Percentiles rank a stretch among this genome's conserved stretches.
phyloP scores from a whole-genome alignment of 2,329 filamentous ascomycete genomes.

The Fusarium vanettenii region DNA sequence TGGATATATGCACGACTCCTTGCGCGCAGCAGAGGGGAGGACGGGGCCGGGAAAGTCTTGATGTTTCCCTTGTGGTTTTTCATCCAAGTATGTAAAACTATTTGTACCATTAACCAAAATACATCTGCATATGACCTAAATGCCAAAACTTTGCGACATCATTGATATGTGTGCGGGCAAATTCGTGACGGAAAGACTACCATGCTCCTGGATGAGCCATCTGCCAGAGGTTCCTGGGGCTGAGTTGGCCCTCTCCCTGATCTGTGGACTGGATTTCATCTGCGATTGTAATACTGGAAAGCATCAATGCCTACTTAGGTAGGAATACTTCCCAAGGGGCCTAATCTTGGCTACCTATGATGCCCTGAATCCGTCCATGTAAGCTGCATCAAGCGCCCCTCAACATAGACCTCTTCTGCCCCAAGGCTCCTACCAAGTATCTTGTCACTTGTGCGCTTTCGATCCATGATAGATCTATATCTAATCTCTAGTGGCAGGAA shows the following conservation, averaged over 20 bases:
- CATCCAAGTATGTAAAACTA: slow-evolving; percentile 40
- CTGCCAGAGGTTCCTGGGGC: not conserved
- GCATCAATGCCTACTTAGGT: not conserved
- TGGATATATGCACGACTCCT: not conserved
- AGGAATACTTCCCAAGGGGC: not conserved
- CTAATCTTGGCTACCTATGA: not conserved
- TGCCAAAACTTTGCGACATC: not conserved
- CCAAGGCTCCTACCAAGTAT: not conserved
- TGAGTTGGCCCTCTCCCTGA: not conserved
- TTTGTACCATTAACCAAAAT: slow-evolving; percentile 37
- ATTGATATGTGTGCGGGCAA: not conserved
- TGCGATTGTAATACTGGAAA: not conserved
- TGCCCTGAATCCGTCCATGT: not conserved
- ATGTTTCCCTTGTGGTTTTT: slow-evolving; percentile 4
- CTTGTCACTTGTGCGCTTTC: not conserved
- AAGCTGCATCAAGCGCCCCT: not conserved
- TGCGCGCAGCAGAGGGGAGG: not conserved
- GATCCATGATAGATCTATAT: not conserved
- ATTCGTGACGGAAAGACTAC: not conserved
- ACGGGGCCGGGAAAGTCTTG: slow-evolving; percentile 4
- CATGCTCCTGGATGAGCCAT: not conserved
- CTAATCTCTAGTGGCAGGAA: not conserved
- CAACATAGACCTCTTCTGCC: not conserved
- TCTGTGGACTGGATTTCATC: not conserved
- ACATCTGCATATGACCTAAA: slow-evolving; percentile 9